These are phyloP conservation scores for Phoma herbarum DNA, from an alignment of 2,329 filamentous ascomycete genomes.

Conservation along the genomic window DNA sequence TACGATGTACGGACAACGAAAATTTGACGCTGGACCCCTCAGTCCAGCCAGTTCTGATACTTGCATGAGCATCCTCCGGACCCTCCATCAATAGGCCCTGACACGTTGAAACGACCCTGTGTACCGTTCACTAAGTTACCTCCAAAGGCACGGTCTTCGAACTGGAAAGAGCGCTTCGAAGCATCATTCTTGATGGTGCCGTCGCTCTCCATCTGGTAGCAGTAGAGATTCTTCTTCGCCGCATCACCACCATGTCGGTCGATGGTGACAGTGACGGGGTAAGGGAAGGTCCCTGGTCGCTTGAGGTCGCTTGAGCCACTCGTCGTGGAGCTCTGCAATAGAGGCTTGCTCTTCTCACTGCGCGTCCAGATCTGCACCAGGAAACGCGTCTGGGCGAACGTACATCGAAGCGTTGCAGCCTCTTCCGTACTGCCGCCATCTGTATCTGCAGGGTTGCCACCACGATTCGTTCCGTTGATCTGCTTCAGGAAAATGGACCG, in stretches of 20 bases:
- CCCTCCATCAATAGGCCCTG: constrained; percentile 65
- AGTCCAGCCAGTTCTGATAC: constrained; percentile 64
- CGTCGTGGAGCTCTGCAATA: constrained; percentile 41
- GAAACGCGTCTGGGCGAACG: constrained; percentile 69
- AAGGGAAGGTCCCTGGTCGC: constrained; percentile 67
- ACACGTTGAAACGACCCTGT: constrained; percentile 52
- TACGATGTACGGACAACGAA: constrained; percentile 19
- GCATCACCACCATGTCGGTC: constrained; percentile 67
- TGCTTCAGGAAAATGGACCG: constrained; percentile 83
- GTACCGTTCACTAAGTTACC: constrained; percentile 63
- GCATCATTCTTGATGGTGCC: constrained; percentile 52
- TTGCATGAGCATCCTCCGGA: constrained; percentile 67
- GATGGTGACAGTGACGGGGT: constrained; percentile 66
- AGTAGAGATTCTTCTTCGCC: constrained; percentile 66
- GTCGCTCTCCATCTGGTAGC: constrained; percentile 63
- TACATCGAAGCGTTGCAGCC: constrained; percentile 61
- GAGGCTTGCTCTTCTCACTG: constrained; percentile 51
- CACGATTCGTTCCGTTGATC: constrained; percentile 56
- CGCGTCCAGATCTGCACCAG: constrained; percentile 70
- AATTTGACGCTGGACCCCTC: constrained; percentile 7
- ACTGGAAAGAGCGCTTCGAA: constrained; percentile 57
- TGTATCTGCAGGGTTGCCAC: constrained; percentile 55
- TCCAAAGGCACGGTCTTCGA: constrained; percentile 62
- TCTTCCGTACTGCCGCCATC: constrained; percentile 60
- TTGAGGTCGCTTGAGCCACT: constrained; percentile 55